Percentiles rank a stretch among this genome's conserved stretches.
These are phyloP conservation scores for Carnegiea gigantea DNA, from an alignment of 179 eudicot species.

Conservation along the genomic window DNA sequence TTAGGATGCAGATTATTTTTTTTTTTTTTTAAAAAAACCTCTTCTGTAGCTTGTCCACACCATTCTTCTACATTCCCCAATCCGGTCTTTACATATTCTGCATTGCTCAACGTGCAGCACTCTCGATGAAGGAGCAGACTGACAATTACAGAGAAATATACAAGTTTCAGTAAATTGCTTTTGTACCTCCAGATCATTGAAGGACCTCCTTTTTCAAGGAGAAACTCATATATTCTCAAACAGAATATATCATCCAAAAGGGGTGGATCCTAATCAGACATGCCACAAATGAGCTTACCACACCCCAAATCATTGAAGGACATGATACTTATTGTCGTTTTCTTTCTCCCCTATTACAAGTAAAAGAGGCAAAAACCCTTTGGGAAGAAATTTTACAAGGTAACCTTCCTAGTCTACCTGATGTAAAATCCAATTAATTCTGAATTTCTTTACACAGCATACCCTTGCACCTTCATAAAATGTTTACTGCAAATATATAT, in stretches of 20 bases:
- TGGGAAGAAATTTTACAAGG: too few relatives aligned
- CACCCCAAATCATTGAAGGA: too few relatives aligned
- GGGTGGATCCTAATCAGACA: too few relatives aligned
- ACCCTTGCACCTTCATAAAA: neutral
- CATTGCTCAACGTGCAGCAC: conserved; percentile 81
- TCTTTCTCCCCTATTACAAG: too few relatives aligned
- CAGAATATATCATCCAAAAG: too few relatives aligned
- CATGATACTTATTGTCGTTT: too few relatives aligned
- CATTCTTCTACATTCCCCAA: conserved; percentile 68
- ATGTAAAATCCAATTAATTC: neutral
- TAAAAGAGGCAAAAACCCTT: neutral
- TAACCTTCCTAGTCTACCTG: neutral
- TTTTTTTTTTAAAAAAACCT: conserved; percentile 40
- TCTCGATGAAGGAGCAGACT: conserved; percentile 72
- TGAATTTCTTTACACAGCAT: neutral
- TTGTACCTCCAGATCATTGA: neutral
- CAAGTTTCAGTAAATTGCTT: neutral
- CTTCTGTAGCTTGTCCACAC: conserved; percentile 63
- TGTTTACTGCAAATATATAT: neutral
- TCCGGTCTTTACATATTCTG: conserved; percentile 66
- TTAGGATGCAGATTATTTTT: neutral
- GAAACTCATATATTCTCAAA: too few relatives aligned
- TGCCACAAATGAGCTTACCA: too few relatives aligned
- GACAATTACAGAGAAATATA: conserved; percentile 21
- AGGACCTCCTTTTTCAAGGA: neutral